Evolutionary conservation across 805 yeast species (phyloP), one percentile per base, ranked within the genome.

Genomic region (Grigorovia jiainica): DNA sequence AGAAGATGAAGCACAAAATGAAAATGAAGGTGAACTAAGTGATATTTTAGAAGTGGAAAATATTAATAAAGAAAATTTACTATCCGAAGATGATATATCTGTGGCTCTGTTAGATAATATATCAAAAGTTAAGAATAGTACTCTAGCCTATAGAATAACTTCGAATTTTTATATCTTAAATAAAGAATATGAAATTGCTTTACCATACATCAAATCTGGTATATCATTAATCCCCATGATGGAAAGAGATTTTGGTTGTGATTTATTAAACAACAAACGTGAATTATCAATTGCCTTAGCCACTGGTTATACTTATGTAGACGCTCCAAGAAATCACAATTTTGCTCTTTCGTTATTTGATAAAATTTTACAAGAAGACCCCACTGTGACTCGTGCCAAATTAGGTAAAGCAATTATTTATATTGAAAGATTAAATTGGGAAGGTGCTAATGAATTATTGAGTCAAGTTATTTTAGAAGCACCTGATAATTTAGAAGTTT

Each of bases 301-400:
- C 0, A 73, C 79, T 0, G 72, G 82, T 1, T 85, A 87, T 55
- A 84, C 95, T 0, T 82, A 85, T 55, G 74, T 79, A 54, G 95
- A 90, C 58, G 83, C 97, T 0, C 98, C 97, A 9, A 87, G 87
- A 60, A 84, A 90, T 61, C 86, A 76, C 54, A 68, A 75, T 2
- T 69, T 79, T 20, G 97, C 98, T 0, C 55, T 82, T 23, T 76
- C 75, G 38, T 60, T 87, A 13, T 92, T 82, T 59, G 82, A 82
- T 30, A 64, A 68, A 19, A 76, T 87, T 3, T 65, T 86, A 20
- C 48, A 59, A 0, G 65, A 65, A 17, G 64, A 65, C 24, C 70
- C 72, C 4, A 52, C 59, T 4, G 76, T 79, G 50, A 62, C 72
- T 5, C 71, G 70, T 37, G 95, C 95, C 0, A 68, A 74, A 42